phyloP scores from a whole-genome alignment of 148 eudicot genomes.

The Fagopyrum tataricum region DNA sequence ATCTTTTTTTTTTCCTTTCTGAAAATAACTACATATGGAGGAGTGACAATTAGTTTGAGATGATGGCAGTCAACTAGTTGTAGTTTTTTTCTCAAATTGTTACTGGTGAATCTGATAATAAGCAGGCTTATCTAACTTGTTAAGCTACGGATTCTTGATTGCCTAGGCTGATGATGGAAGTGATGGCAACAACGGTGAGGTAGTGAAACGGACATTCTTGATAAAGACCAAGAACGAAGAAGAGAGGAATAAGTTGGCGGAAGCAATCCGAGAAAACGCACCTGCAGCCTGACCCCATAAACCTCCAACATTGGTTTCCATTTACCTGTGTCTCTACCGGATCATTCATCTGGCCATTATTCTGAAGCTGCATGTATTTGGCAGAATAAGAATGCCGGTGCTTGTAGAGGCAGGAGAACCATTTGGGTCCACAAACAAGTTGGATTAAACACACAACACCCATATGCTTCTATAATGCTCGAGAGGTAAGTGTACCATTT shows the following conservation, averaged over 20 bases:
- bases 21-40: not conserved
- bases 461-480: slow-evolving; percentile 6
- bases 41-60: not conserved
- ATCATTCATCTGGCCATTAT: not conserved
- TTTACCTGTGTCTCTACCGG: not conserved
- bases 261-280: slow-evolving; percentile 68
- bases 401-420: slow-evolving; percentile 4
- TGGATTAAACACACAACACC: not conserved
- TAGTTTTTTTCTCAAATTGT: not conserved
- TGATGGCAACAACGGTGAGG: slow-evolving; percentile 26
- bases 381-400: slow-evolving; percentile 1
- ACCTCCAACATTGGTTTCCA: slow-evolving; percentile 1
- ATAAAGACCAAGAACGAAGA: slow-evolving; percentile 62
- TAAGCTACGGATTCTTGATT: not conserved
- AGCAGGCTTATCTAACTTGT: not conserved
- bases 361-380: slow-evolving; percentile 11
- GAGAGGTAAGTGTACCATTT: slow-evolving; percentile 9
- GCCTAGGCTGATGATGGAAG: slow-evolving; percentile 49
- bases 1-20: not conserved
- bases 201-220: slow-evolving; percentile 68
- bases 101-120: not conserved
- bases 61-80: not conserved
- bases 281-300: slow-evolving; percentile 29
- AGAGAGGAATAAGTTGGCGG: slow-evolving; percentile 74
- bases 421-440: slow-evolving; percentile 6